Conservation (phyloP, 2,329 filamentous ascomycete genomes). For the Eutypa lata region DNA sequence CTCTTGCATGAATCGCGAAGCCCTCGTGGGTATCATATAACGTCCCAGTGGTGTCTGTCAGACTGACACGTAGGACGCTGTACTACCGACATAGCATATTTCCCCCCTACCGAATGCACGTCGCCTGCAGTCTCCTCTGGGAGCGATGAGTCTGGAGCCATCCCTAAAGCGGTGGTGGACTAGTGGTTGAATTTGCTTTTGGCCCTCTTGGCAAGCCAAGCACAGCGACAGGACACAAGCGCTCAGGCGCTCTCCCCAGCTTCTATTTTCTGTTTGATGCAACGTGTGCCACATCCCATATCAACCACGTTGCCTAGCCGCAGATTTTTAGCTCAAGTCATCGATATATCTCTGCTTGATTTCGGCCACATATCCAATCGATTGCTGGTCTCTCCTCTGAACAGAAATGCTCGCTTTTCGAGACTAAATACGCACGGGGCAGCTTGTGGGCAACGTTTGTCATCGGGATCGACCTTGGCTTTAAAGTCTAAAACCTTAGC, state of each 20-base stretch:
- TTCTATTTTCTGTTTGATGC: neutral
- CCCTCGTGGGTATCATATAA: constrained; percentile 8
- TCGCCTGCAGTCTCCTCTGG: constrained; percentile 16
- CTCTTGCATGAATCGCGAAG: constrained; percentile 11
- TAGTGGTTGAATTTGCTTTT: neutral
- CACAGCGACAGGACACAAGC: neutral
- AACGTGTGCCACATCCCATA: neutral
- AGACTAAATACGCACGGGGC: too few species aligned
- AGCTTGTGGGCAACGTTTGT: too few species aligned
- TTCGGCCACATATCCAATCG: too few species aligned
- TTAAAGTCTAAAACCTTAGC: neutral
- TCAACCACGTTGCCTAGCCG: neutral
- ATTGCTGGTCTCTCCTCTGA: too few species aligned
- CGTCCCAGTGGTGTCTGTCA: constrained; percentile 17
- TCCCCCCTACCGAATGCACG: constrained; percentile 15
- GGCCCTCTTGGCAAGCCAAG: neutral
- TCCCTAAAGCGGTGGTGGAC: neutral
- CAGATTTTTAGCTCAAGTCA: neutral
- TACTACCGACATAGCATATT: constrained; percentile 15
- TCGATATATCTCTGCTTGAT: too few species aligned
- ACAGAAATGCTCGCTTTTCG: too few species aligned
- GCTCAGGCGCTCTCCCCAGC: neutral
- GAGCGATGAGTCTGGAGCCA: neutral
- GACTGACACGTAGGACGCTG: constrained; percentile 32
- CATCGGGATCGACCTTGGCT: neutral